phyloP scores from a whole-genome alignment of 164 flowering plant species.

The Stephania japonica region DNA sequence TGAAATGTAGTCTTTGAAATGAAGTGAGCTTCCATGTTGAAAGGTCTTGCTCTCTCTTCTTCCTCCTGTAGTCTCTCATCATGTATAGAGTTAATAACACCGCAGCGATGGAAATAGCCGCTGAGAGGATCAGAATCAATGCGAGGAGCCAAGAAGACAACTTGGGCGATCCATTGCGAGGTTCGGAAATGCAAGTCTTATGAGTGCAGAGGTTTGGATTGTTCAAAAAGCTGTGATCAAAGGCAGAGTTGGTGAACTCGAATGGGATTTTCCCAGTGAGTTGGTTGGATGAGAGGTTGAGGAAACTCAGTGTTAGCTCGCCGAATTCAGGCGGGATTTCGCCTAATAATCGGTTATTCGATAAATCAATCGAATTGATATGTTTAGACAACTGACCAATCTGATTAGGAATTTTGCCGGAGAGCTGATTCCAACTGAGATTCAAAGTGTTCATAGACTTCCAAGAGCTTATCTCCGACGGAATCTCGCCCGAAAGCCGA shows the following conservation, averaged over 20 bases:
- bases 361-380: constrained; percentile 50
- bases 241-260: constrained; percentile 43
- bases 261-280: constrained; percentile 59
- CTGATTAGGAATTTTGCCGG: constrained; percentile 50
- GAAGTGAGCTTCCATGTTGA: constrained; percentile 64
- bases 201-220: constrained; percentile 56
- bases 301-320: constrained; percentile 26
- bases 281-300: constrained; percentile 65
- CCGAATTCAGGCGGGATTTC: constrained; percentile 52
- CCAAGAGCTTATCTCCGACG: constrained; percentile 10
- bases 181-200: not conserved
- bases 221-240: constrained; percentile 53
- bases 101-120: constrained; percentile 15
- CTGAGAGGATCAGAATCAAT: constrained; percentile 25
- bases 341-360: constrained; percentile 61
- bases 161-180: too few species aligned
- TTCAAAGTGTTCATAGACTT: constrained; percentile 29
- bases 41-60: constrained; percentile 21
- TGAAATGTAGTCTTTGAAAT: constrained; percentile 61
- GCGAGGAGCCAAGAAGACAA: constrained; percentile 26
- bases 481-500: constrained; percentile 49
- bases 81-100: constrained; percentile 18
- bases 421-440: constrained; percentile 47
- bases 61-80: constrained; percentile 30
- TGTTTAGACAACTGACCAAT: constrained; percentile 33